phyloP scores from a whole-genome alignment of 345 rosid genomes.

The Cardamine chenopodiifolia region DNA sequence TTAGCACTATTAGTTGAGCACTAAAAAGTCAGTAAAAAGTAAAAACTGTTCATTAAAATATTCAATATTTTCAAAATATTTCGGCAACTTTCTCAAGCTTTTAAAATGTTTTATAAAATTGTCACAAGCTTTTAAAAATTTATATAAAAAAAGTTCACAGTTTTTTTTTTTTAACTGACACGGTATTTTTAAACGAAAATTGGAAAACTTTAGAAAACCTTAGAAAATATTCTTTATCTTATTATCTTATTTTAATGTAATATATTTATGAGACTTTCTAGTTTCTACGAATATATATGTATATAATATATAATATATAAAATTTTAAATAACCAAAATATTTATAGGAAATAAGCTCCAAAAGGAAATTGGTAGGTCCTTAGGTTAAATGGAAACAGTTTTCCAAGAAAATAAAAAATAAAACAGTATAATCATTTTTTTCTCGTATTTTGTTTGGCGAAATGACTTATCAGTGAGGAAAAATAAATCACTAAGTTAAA shows the following conservation, averaged over 20 bases:
- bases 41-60: too few relatives aligned
- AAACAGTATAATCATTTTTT: conserved; percentile 29
- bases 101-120: background rate
- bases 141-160: too few relatives aligned
- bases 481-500: conserved; percentile 34
- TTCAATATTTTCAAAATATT: too few relatives aligned
- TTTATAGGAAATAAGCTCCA: background rate
- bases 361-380: conserved; percentile 17
- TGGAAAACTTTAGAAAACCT: background rate
- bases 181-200: background rate
- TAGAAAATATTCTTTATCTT: background rate
- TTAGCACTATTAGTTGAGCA: too few relatives aligned
- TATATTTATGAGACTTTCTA: background rate
- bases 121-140: background rate
- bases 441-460: conserved; percentile 37
- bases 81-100: background rate
- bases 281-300: too few relatives aligned
- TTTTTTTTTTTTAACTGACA: too few relatives aligned
- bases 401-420: background rate
- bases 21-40: too few relatives aligned
- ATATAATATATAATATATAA: background rate
- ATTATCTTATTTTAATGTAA: background rate
- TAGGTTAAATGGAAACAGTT: conserved; percentile 21
- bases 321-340: background rate
- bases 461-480: conserved; percentile 34